Evolutionary conservation across 2,329 filamentous ascomycete genomes (phyloP).

Genomic region (Nemania sp.): DNA sequence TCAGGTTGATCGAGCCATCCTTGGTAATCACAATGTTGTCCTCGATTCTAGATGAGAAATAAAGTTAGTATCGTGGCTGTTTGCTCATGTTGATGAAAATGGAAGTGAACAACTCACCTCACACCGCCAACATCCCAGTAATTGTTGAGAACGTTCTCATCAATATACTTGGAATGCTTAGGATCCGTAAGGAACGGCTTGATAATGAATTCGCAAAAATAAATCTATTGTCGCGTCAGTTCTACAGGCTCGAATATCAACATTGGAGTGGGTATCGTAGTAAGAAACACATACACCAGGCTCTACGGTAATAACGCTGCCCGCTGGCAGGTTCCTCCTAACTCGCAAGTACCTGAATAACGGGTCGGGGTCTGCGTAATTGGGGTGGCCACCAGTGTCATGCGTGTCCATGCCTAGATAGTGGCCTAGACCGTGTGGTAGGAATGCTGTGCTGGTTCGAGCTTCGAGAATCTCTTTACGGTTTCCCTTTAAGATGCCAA

Average conservation of each 20-base stretch:
- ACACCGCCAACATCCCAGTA: slow-evolving; percentile 89
- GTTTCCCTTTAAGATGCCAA: slow-evolving; percentile 79
- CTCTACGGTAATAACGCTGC: slow-evolving; percentile 92
- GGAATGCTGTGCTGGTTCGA: slow-evolving; percentile 88
- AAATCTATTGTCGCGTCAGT: slow-evolving; percentile 66
- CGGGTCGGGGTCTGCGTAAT: slow-evolving; percentile 81
- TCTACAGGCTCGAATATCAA: not conserved
- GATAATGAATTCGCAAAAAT: slow-evolving; percentile 92
- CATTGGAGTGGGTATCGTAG: too few species aligned
- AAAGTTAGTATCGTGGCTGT: not conserved
- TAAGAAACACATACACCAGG: slow-evolving; percentile 81
- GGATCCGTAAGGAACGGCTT: slow-evolving; percentile 81
- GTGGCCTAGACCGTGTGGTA: slow-evolving; percentile 91
- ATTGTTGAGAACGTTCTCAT: slow-evolving; percentile 75
- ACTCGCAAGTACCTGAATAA: slow-evolving; percentile 91
- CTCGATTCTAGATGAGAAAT: slow-evolving; percentile 62
- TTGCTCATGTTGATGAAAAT: not conserved
- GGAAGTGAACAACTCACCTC: slow-evolving; percentile 58
- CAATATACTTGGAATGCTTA: slow-evolving; percentile 80
- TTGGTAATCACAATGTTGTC: slow-evolving; percentile 80
- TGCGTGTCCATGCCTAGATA: slow-evolving; percentile 95
- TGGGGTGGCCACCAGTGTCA: slow-evolving; percentile 82
- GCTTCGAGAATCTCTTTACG: slow-evolving; percentile 79
- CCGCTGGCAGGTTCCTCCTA: slow-evolving; percentile 78
- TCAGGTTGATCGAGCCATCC: slow-evolving; percentile 77